Evolutionary conservation across 495 filamentous ascomycete genomes (phyloP), one percentile per base, ranked within the genome.

Genomic region (Hypomontagnella submonticulosa): DNA sequence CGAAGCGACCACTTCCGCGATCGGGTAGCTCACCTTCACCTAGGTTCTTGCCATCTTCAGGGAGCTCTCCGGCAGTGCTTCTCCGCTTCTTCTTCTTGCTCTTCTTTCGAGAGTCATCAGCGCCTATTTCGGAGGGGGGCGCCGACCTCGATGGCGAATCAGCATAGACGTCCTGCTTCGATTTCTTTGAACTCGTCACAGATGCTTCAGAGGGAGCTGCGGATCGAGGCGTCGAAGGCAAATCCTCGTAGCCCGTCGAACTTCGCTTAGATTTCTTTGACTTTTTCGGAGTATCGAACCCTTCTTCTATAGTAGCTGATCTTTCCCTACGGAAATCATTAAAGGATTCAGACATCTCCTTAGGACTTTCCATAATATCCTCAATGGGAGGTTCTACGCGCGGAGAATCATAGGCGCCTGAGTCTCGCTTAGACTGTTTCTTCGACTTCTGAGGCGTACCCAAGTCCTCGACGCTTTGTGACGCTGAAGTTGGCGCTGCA

Each of bases 1-100:
- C 55, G 46, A 71, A 73, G 9, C 46, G 65, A 12, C 71, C 74
- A 5, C 57, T 67, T 27, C 61, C 71, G 54, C 53, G 67, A 50
- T 79, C 72, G 0, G 79, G 73, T 11, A 71, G 76, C 20, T 66
- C 62, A 3, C 43, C 36, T 47, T 62, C 64, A 40, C 53, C n/a
- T 32, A 27, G n/a, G 10, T 62, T 57, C 2, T 38, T 43, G 0
- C 34, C 56, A 20, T 66, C 55, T 38, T 67, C 63, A 4, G 48
- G 57, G 47, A 67, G 49, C 20, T 58, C 63, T 4, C 64, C 55
- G 13, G 68, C 15, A 19, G 43, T 46, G 13, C 61, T 69, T 36
- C 46, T 37, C 37, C 55, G 47, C 60, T 68, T 67, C 41, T 44
- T 55, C 49, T 66, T 63, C 41, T 70, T 70, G 10, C 43, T 49